Conservation (phyloP, 345 rosid genomes). For the Pistacia vera region DNA sequence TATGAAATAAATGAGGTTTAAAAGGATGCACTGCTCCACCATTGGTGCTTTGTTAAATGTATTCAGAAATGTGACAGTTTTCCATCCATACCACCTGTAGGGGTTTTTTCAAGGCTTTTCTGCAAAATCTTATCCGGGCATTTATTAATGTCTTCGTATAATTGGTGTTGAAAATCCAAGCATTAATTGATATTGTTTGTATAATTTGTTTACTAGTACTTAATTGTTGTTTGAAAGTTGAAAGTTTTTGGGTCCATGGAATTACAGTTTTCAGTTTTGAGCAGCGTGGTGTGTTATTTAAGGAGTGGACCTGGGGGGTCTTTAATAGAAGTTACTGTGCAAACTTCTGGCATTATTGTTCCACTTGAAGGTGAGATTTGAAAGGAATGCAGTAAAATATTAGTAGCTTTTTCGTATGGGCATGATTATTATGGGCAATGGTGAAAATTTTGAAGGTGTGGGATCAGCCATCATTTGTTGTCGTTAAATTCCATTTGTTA, state of each 20-base stretch:
- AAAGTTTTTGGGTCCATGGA: neutral
- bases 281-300: too few relatives aligned
- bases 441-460: neutral
- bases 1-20: neutral
- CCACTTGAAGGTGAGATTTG: too few relatives aligned
- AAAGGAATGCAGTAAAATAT: too few relatives aligned
- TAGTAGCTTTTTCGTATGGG: too few relatives aligned
- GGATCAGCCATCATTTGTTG: neutral
- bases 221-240: neutral
- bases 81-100: neutral
- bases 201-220: neutral
- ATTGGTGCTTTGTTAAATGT: neutral
- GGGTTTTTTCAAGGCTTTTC: neutral
- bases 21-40: neutral
- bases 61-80: neutral
- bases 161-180: neutral
- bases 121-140: neutral
- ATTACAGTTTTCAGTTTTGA: neutral
- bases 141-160: neutral
- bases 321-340: too few relatives aligned
- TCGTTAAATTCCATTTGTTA: neutral
- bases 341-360: too few relatives aligned
- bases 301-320: too few relatives aligned
- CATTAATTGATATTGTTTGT: neutral
- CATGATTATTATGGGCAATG: too few relatives aligned